phyloP scores from a whole-genome alignment of 306 rosid genomes.

The Citrullus amarus region DNA sequence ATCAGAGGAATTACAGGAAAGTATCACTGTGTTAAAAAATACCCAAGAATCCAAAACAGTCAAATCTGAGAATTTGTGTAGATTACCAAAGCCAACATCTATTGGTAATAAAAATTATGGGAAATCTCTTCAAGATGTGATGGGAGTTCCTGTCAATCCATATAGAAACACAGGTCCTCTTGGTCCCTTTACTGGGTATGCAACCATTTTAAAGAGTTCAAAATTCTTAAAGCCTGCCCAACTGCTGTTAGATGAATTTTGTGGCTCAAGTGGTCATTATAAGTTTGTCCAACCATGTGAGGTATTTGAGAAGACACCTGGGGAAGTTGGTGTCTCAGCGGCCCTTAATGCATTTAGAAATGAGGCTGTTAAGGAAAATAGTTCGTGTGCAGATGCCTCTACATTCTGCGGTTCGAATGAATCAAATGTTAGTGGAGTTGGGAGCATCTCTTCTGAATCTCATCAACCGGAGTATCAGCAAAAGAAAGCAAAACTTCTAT shows the following conservation, averaged over 20 bases:
- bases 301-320: constrained; percentile 27
- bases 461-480: constrained; percentile 48
- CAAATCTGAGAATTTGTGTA: constrained; percentile 12
- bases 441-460: constrained; percentile 34
- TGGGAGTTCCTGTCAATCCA: constrained; percentile 27
- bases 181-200: constrained; percentile 94
- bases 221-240: constrained; percentile 71
- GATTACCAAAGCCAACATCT: constrained; percentile 34
- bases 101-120: constrained; percentile 33
- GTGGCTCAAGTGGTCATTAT: constrained; percentile 15
- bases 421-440: constrained; percentile 27
- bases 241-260: constrained; percentile 53
- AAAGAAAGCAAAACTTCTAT: constrained; percentile 67
- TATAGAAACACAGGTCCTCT: constrained; percentile 66
- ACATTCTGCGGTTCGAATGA: constrained; percentile 34
- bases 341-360: constrained; percentile 22
- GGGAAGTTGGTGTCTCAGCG: constrained; percentile 30
- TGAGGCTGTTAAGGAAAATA: constrained; percentile 17
- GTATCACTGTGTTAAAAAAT: constrained; percentile 3
- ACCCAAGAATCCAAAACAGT: constrained; percentile 11
- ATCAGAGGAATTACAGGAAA: constrained; percentile 23
- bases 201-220: constrained; percentile 71
- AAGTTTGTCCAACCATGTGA: constrained; percentile 14
- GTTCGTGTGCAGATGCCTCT: constrained; percentile 41
- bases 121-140: constrained; percentile 41